Evolutionary conservation across 2,329 filamentous ascomycete genomes (phyloP).

Genomic region (Pyricularia sp.): DNA sequence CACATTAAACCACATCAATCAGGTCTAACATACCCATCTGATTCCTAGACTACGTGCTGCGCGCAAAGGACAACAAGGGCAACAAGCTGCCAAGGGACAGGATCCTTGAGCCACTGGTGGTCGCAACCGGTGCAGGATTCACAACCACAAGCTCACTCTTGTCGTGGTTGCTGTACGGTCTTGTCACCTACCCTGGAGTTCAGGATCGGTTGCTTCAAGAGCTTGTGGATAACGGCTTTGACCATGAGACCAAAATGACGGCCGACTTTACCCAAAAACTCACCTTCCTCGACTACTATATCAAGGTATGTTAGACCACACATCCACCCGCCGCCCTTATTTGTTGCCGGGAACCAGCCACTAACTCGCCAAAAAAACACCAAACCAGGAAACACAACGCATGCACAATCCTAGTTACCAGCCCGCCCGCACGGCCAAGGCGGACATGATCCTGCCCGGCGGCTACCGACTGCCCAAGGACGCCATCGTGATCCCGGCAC

Average conservation of each 20-base stretch:
- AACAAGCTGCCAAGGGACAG: conserved; percentile 34
- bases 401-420: conserved; percentile 49
- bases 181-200: conserved; percentile 38
- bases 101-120: conserved; percentile 28
- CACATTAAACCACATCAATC: too few relatives aligned
- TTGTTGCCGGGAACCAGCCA: too few relatives aligned
- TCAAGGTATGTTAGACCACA: conserved; percentile 28
- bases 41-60: conserved; percentile 34
- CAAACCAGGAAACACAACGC: conserved; percentile 35
- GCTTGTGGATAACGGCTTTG: conserved; percentile 34
- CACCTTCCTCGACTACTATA: conserved; percentile 39
- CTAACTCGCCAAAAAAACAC: background rate
- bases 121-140: conserved; percentile 45
- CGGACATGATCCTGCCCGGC: conserved; percentile 43
- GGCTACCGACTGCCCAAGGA: conserved; percentile 42
- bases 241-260: conserved; percentile 28
- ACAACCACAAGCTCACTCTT: conserved; percentile 45
- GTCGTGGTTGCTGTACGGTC: conserved; percentile 42
- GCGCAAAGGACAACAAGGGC: conserved; percentile 40
- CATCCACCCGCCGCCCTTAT: too few relatives aligned
- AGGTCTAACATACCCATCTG: background rate
- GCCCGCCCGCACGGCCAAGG: conserved; percentile 41
- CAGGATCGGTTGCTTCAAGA: conserved; percentile 47
- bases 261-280: conserved; percentile 34
- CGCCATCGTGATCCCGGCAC: conserved; percentile 37